Base-by-base conservation (phyloP, 2,329 filamentous ascomycete species). In the Ascosphaera acerosa region DNA sequence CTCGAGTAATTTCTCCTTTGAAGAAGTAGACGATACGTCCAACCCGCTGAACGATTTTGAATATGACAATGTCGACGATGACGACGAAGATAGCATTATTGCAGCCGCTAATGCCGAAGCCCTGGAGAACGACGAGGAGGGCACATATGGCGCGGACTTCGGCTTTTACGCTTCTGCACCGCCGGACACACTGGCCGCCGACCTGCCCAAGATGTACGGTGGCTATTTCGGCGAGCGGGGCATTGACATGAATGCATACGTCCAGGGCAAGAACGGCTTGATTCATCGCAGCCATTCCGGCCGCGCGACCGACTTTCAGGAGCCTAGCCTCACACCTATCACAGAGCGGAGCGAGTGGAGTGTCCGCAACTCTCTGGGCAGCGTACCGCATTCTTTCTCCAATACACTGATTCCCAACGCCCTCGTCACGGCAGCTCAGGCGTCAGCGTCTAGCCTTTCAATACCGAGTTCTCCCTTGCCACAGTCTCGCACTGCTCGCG, bases 271-370 rank as follows among this genome's bases (percentile, higher is more conserved):
- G 20, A 23, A 23, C 20, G 20, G 20, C 12, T 12, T 23, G 20
- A 42, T 71, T 25, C 55, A 55, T 32, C 67, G 78, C 20, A 72
- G 62, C 37, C 68, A 68, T 33, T 87, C 76, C 39, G 81, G 77
- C 14, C 68, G 71, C 10, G 61, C 71, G 32, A 12, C 20, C 12
- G 67, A 72, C 18, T 76, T 76, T 14, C 68, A 75, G 25, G 84
- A 92, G 47, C 84, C 87, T 1, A 92, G 87, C 42, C 57, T 97
- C 30, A 94, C 87, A 1, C 87, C 87, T 4, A 94, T 97, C 42
- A 94, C 84, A 0, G 87, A 94, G 49, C 68, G 82, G 9, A 90
- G 78, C 35, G 87, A 97, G 51, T 92, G 90, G 57, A 91, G 80
- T 26, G 91, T 89, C 35, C 70, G 87, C 28, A 94, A 92, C 47